Base-by-base conservation (phyloP, 768 basidiomycete genomes). In the Russula olivacea region DNA sequence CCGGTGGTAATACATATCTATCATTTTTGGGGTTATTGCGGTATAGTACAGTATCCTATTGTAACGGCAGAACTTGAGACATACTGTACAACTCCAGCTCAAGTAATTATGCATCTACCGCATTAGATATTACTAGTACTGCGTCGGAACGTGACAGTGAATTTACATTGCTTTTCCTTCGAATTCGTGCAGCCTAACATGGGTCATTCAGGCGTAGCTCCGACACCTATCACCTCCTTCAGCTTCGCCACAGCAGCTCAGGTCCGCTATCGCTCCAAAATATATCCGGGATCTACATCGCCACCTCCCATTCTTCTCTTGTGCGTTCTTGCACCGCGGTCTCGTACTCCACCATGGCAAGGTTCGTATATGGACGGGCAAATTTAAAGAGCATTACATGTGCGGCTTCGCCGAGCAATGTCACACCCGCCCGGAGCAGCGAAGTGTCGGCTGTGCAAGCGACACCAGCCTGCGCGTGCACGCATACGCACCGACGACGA, bases 371-470 rank as follows among this genome's bases (percentile, higher is more conserved):
- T 21, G 74, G 73, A 4, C 77, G 75, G 0, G 71, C 72, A 60
- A n/a, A n/a, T n/a, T n/a, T n/a, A n/a, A 75, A 76, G 1, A 74
- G 76, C 1, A 77, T 75, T 6, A 74, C 63, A 60, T 78, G n/a
- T n/a, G n/a, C n/a, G n/a, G n/a, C n/a, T n/a, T 77, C 77, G n/a
- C 76, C 76, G 36, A 74, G 54, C 51, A 69, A 34, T 34, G 69
- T 72, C 48, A 68, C 61, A 21, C 69, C 36, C 62, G 21, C 45
- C 63, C 34, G 55, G 56, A 25, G 63, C 57, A 54, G 63, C 51
- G n/a, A n/a, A n/a, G n/a, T n/a, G 67, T 54, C 6, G 78, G 76
- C 38, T 58, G 58, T 14, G 69, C 67, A n/a, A 71, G 54, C 76
- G 48, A 77, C 61, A 30, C 30, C 30, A 30, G 30, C 30, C 30